Conservation (phyloP, 2,329 filamentous ascomycete species). For the Diplodia sapinea region DNA sequence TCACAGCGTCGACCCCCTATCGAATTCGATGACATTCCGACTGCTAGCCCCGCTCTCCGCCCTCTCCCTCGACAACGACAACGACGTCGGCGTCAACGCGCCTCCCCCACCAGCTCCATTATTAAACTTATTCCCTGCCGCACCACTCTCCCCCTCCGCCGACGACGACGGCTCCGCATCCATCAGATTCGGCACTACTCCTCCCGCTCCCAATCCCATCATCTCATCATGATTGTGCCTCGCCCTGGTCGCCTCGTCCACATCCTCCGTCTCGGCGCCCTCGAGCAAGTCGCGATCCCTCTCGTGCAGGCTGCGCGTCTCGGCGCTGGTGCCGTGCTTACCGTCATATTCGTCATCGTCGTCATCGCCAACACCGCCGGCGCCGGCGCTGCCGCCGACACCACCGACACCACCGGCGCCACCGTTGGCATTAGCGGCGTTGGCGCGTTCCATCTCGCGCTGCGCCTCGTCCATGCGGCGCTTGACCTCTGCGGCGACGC, state of each 20-base stretch:
- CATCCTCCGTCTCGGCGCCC: constrained; percentile 56
- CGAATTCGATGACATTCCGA: background rate
- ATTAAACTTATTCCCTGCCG: too few relatives aligned
- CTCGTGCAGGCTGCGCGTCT: constrained; percentile 34
- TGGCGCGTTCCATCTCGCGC: constrained; percentile 74
- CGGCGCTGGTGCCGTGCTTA: constrained; percentile 34
- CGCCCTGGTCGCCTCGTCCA: constrained; percentile 33
- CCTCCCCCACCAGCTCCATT: background rate
- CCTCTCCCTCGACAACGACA: background rate
- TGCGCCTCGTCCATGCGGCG: constrained; percentile 96
- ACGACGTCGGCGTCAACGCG: constrained; percentile 14
- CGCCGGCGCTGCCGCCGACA: constrained; percentile 52
- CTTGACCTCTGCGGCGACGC: constrained; percentile 89
- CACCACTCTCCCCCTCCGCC: constrained; percentile 22
- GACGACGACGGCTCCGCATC: background rate
- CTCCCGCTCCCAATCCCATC: background rate
- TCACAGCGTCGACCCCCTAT: constrained; percentile 10
- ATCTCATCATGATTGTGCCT: background rate
- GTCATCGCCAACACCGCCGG: constrained; percentile 48
- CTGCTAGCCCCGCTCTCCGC: background rate
- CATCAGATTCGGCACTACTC: constrained; percentile 6
- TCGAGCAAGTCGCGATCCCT: constrained; percentile 55
- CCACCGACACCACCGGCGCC: constrained; percentile 43
- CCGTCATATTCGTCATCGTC: constrained; percentile 67
- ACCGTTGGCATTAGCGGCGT: constrained; percentile 53